Evolutionary conservation across 148 eudicot genomes (phyloP), one percentile per base, ranked within the genome.

Genomic region (Silene latifolia): DNA sequence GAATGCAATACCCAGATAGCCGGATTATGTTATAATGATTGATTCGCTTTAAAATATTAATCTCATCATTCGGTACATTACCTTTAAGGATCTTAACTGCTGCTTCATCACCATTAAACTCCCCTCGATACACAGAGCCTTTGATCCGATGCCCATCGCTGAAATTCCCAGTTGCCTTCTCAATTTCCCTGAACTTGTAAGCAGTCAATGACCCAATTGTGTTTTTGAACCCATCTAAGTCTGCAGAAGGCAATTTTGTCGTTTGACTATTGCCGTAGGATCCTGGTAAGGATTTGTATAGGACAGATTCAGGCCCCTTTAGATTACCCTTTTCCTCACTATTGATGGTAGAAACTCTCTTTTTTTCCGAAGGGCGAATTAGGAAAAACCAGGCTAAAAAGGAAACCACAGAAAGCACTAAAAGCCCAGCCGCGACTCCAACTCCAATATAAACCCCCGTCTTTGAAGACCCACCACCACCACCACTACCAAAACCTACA

Each of bases 121-220:
- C n/a, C n/a, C n/a, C n/a, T n/a, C n/a, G n/a, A n/a, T n/a, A n/a
- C n/a, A n/a, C n/a, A n/a, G n/a, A n/a, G n/a, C n/a, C n/a, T n/a
- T n/a, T n/a, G n/a, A n/a, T n/a, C n/a, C n/a, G n/a, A n/a, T n/a
- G n/a, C n/a, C n/a, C n/a, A n/a, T n/a, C n/a, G n/a, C n/a, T n/a
- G n/a, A n/a, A n/a, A n/a, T n/a, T n/a, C n/a, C n/a, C n/a, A n/a
- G n/a, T n/a, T n/a, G n/a, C n/a, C n/a, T n/a, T n/a, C n/a, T n/a
- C n/a, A n/a, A n/a, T n/a, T n/a, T n/a, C n/a, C n/a, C n/a, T n/a
- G n/a, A n/a, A 87, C 62, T 83, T 87, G 84, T 90, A 89, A 17
- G 74, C 69, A 1, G 88, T 85, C 63, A 93, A 80, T 19, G 91
- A 86, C 71, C 83, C 93, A 11, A 90, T 73, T 15, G 91, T 89